A percentile compares a stretch with the other conserved stretches of the same genome.
These are phyloP conservation scores for Fusarium pininemorale DNA, from an alignment of 2,329 filamentous ascomycete species.

Conservation along the genomic window DNA sequence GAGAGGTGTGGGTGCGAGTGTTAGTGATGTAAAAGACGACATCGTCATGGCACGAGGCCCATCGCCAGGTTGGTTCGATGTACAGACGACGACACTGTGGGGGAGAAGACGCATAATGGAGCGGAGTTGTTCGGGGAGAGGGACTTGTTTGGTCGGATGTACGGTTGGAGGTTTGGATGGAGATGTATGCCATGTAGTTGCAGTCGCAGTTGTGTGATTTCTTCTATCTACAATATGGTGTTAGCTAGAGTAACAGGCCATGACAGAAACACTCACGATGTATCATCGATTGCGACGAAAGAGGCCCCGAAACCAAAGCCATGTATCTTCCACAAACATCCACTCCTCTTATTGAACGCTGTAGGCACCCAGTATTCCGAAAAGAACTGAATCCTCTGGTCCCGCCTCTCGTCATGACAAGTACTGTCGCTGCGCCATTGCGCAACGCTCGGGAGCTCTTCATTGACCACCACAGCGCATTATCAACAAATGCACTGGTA, in stretches of 20 bases:
- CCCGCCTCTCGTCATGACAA: conserved; percentile 19
- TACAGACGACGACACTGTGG: conserved; percentile 66
- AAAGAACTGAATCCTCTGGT: conserved; percentile 34
- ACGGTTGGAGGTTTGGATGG: conserved; percentile 47
- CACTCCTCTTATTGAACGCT: background rate
- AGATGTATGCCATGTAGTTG: conserved; percentile 43
- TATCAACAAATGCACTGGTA: background rate
- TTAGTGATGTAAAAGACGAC: conserved; percentile 67
- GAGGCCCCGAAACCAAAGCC: background rate
- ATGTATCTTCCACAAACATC: background rate
- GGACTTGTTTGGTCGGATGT: conserved; percentile 45
- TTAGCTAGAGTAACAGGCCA: conserved; percentile 2
- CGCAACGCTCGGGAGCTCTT: conserved; percentile 36
- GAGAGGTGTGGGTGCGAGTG: conserved; percentile 60
- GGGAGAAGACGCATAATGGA: conserved; percentile 63
- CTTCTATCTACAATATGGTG: conserved; percentile 20
- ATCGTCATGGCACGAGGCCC: conserved; percentile 64
- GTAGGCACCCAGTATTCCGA: background rate
- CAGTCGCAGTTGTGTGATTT: conserved; percentile 26
- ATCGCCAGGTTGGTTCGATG: conserved; percentile 51
- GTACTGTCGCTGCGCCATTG: conserved; percentile 32
- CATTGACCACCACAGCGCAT: conserved; percentile 37
- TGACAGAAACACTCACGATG: conserved; percentile 24
- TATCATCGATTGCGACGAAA: background rate
- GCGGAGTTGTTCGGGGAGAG: conserved; percentile 59